Evolutionary conservation across 495 filamentous ascomycete genomes (phyloP).

Genomic region (Pseudomonodictys pantanalensis): DNA sequence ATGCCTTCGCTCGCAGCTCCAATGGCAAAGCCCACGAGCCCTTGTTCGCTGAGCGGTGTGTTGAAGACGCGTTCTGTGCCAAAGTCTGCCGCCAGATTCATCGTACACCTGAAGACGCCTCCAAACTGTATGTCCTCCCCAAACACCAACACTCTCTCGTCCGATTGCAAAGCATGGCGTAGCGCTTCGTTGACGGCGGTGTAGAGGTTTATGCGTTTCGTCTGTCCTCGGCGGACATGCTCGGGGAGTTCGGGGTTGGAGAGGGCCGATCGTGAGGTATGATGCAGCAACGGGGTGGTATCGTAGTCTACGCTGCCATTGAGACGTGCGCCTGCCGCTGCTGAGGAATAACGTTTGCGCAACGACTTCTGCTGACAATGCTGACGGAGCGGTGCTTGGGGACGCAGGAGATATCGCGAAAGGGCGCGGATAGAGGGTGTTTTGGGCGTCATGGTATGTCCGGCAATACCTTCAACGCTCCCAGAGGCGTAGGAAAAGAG

Average conservation of each 20-base stretch:
- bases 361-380: constrained; percentile 17
- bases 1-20: constrained; percentile 87
- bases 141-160: constrained; percentile 85
- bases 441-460: constrained; percentile 9
- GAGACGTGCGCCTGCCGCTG: constrained; percentile 55
- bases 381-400: constrained; percentile 10
- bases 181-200: constrained; percentile 90
- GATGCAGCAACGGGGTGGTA: constrained; percentile 74
- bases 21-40: constrained; percentile 91
- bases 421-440: constrained; percentile 26
- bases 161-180: constrained; percentile 72
- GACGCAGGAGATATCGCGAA: constrained; percentile 26
- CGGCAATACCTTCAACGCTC: neutral
- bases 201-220: constrained; percentile 85
- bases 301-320: constrained; percentile 90
- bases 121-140: constrained; percentile 97
- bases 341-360: constrained; percentile 37
- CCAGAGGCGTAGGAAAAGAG: neutral
- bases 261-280: constrained; percentile 68
- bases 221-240: constrained; percentile 62
- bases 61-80: constrained; percentile 92
- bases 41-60: constrained; percentile 90
- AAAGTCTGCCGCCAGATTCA: constrained; percentile 82
- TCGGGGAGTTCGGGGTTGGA: constrained; percentile 61
- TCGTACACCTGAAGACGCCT: constrained; percentile 92